These are phyloP conservation scores for Cercospora sp. DNA, from an alignment of 2,329 filamentous ascomycete species.

Conservation along the genomic window DNA sequence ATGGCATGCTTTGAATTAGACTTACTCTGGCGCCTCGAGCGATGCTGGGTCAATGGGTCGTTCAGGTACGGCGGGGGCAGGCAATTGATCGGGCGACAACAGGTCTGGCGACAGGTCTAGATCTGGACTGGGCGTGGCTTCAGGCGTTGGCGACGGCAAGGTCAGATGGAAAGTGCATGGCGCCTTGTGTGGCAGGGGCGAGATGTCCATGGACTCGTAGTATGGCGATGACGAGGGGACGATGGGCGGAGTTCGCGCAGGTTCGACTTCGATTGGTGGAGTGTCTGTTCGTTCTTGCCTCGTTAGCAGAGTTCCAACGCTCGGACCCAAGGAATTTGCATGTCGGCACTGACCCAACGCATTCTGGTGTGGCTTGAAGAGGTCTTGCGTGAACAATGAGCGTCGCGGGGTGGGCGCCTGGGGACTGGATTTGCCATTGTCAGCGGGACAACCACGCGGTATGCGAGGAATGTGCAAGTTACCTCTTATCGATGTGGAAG, in stretches of 20 bases:
- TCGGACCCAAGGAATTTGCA: constrained; percentile 14
- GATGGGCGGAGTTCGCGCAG: constrained; percentile 79
- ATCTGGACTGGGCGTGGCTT: constrained; percentile 48
- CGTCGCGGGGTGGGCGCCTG: constrained; percentile 79
- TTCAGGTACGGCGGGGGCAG: constrained; percentile 21
- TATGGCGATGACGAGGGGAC: constrained; percentile 76
- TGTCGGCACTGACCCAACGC: constrained; percentile 34
- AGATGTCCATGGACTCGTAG: constrained; percentile 87
- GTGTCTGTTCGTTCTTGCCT: constrained; percentile 45
- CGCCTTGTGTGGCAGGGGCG: constrained; percentile 84
- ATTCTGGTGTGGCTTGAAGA: constrained; percentile 55
- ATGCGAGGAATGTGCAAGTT: constrained; percentile 43
- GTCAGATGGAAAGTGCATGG: constrained; percentile 62
- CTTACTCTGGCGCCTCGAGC: constrained; percentile 37
- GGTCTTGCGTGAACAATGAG: constrained; percentile 75
- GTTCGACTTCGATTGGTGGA: constrained; percentile 58
- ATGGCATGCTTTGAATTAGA: constrained; percentile 7
- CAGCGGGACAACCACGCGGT: constrained; percentile 36
- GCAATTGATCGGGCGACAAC: constrained; percentile 35
- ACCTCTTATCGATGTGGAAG: constrained; percentile 96
- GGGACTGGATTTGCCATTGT: constrained; percentile 60
- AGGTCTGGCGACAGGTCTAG: constrained; percentile 38
- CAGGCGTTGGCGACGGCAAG: constrained; percentile 70
- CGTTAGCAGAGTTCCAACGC: constrained; percentile 26
- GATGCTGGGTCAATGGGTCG: constrained; percentile 26